Evolutionary conservation across 176 grass and related monocot species (phyloP).

Genomic region (Carex pumila): DNA sequence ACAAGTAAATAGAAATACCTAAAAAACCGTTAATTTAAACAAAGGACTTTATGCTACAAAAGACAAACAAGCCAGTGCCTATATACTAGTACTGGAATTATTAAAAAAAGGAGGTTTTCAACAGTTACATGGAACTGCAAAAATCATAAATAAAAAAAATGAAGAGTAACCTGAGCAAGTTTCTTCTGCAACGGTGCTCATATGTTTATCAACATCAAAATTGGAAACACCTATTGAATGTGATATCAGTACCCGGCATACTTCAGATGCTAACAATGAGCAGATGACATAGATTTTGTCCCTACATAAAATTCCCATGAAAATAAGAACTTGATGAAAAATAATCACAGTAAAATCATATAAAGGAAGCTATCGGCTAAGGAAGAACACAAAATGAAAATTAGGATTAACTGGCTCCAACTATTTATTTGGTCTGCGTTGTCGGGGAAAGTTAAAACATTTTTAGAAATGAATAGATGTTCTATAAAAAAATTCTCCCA

Average conservation of each 20-base stretch:
- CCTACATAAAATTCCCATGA: conserved; percentile 30
- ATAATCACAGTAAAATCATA: not conserved
- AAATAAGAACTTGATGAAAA: not conserved
- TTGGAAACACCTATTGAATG: conserved; percentile 23
- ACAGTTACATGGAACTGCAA: not conserved
- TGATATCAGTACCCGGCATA: conserved; percentile 12
- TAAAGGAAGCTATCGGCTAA: not conserved
- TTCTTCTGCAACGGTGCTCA: conserved; percentile 31
- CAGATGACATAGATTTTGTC: conserved; percentile 43
- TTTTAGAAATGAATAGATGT: not conserved
- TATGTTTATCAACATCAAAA: conserved; percentile 30
- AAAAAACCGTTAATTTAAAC: not conserved
- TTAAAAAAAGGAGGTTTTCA: not conserved
- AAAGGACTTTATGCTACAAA: not conserved
- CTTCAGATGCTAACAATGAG: conserved; percentile 53
- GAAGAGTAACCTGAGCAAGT: conserved; percentile 13
- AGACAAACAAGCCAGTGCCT: not conserved
- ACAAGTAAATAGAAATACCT: not conserved
- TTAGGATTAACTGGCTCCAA: not conserved
- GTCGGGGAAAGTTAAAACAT: not conserved
- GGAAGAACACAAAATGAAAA: not conserved
- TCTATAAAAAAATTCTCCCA: not conserved
- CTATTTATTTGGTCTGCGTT: not conserved
- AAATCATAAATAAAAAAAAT: not conserved
- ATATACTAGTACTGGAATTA: not conserved